phyloP scores from a whole-genome alignment of 2,329 filamentous ascomycete species.

The Chaetoscypha palmicola region DNA sequence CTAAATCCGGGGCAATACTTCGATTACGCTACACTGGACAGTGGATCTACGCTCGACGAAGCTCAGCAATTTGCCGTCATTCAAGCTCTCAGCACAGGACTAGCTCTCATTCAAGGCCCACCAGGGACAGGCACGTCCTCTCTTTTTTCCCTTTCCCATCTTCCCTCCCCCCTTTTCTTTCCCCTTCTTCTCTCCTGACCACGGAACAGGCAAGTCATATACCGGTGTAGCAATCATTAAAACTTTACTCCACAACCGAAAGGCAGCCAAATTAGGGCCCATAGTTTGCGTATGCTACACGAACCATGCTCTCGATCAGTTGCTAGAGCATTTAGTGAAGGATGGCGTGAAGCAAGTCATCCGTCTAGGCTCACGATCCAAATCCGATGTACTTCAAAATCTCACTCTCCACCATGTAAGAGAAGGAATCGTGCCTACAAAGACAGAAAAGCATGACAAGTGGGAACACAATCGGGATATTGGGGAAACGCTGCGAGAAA shows the following conservation, averaged over 20 bases:
- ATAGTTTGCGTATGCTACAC: constrained; percentile 40
- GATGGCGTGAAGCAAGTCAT: constrained; percentile 23
- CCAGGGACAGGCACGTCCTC: no score
- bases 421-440: constrained; percentile 14
- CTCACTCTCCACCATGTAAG: constrained; percentile 16
- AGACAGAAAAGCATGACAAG: constrained; percentile 20
- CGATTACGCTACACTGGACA: constrained; percentile 27
- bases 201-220: constrained; percentile 63
- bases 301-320: constrained; percentile 31
- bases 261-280: constrained; percentile 37
- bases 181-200: no score
- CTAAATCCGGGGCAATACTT: constrained; percentile 28
- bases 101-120: constrained; percentile 62
- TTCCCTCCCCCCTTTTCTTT: no score
- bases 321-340: constrained; percentile 27
- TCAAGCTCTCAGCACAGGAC: constrained; percentile 42
- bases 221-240: constrained; percentile 53
- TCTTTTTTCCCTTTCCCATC: no score
- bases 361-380: constrained; percentile 22
- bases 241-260: constrained; percentile 41
- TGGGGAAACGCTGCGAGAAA: constrained; percentile 13
- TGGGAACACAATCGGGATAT: constrained; percentile 20
- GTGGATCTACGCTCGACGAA: constrained; percentile 39
- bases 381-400: constrained; percentile 22
- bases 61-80: constrained; percentile 47